Evolutionary conservation across 2,329 filamentous ascomycete species (phyloP).

Genomic region (Trichoderma sp.): DNA sequence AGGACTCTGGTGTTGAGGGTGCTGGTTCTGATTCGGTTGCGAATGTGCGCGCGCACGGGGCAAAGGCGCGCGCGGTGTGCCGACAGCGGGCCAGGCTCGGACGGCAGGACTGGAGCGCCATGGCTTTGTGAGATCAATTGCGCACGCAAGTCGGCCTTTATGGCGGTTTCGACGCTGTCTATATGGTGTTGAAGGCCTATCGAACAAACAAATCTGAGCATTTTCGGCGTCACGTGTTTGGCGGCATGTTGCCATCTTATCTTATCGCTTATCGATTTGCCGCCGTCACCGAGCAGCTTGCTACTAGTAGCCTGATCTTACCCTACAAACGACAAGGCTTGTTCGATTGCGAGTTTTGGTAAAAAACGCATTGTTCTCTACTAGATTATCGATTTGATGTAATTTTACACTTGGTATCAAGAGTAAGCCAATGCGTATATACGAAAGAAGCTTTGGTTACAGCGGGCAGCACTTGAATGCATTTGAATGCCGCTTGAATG

Average conservation of each 20-base stretch:
- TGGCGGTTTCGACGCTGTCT: not conserved
- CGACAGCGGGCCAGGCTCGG: conserved; percentile 34
- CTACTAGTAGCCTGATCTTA: not conserved
- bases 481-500: not conserved
- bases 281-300: not conserved
- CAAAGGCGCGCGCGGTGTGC: conserved; percentile 30
- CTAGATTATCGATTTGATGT: not conserved
- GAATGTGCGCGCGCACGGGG: conserved; percentile 35
- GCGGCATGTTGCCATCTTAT: conserved; percentile 16
- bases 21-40: conserved; percentile 33
- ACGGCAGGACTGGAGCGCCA: conserved; percentile 41
- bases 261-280: conserved; percentile 22
- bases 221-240: conserved; percentile 26
- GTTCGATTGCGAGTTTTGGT: not conserved
- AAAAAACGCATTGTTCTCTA: not conserved
- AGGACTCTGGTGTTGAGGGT: conserved; percentile 32
- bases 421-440: not conserved
- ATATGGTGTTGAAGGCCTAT: conserved; percentile 21
- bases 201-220: conserved; percentile 15
- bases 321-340: not conserved
- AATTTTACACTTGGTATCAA: not conserved
- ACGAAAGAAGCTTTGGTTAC: not conserved
- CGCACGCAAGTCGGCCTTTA: not conserved
- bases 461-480: no score
- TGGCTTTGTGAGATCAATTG: conserved; percentile 29